Base-by-base conservation (phyloP, 768 basidiomycete genomes). In the Calocybe cyanea region DNA sequence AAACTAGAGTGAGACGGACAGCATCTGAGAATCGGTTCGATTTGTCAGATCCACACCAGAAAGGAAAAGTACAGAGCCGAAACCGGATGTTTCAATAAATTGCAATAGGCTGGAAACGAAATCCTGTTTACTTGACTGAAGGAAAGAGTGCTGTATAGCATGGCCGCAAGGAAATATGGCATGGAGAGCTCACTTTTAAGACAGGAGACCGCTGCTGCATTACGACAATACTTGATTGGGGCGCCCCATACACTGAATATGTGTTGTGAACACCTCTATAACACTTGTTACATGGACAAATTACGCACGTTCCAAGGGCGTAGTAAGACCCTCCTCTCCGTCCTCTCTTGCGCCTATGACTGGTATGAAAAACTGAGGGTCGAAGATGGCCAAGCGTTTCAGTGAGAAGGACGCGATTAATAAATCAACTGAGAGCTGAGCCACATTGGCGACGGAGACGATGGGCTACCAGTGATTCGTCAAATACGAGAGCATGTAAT, bases 191-290 rank as follows among this genome's bases (percentile, higher is more conserved):
- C 49, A 87, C 90, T 71, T 87, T 87, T 45, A 92, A 63, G 2
- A 79, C 78, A 13, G 89, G 90, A 15, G 90, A 90, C 46, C 87
- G 68, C 55, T 92, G 89, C 56, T 90, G 90, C 14, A 92, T 61
- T 38, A 88, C 69, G 30, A 78, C 68, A n/a, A 91, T 47, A 36
- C 74, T 61, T 40, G 64, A 52, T 4, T 67, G 70, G 24, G 68
- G 57, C 36, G 69, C 71, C 6, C 85, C 83, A 55, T 82, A 91
- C 7, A 92, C 88, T 91, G 55, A 23, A 33, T 43, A 28, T 49
- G 33, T 43, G 45, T 47, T 47, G 44, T 46, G 31, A 50, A 33
- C 38, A 41, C 19, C 13, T 31, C 30, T 18, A 35, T 8, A 17
- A 25, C 30, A 21, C 41, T 9, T 24, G 21, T 13, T 42, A 39